phyloP scores from a whole-genome alignment of 192 early-diverging fungal genomes.

The Backusella tarrabulga region DNA sequence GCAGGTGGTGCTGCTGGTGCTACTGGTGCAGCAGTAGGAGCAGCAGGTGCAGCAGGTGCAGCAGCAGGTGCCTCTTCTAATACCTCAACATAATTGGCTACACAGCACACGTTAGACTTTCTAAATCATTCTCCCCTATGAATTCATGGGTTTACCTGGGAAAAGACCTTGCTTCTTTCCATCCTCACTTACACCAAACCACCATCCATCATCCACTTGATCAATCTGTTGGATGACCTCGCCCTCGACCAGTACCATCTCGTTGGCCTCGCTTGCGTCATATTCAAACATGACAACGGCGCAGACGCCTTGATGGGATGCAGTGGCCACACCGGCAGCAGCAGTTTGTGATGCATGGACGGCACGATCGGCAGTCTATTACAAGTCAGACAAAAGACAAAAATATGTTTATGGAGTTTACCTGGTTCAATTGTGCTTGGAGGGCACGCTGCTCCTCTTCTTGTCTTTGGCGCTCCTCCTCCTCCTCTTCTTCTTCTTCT shows the following conservation, averaged over 20 bases:
- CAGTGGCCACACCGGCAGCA: constrained; percentile 16
- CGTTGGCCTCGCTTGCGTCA: constrained; percentile 78
- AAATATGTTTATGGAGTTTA: neutral
- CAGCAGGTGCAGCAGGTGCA: constrained; percentile 19
- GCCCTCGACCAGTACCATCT: constrained; percentile 81
- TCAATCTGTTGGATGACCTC: constrained; percentile 79
- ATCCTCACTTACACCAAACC: constrained; percentile 79
- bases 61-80: constrained; percentile 26
- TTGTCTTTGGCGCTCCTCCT: constrained; percentile 23
- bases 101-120: too few relatives aligned
- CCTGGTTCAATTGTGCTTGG: constrained; percentile 18
- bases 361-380: constrained; percentile 15
- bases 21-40: constrained; percentile 17
- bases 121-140: too few relatives aligned
- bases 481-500: constrained; percentile 32
- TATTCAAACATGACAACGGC: constrained; percentile 79
- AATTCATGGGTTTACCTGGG: constrained; percentile 49
- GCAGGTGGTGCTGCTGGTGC: constrained; percentile 27
- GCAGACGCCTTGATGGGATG: constrained; percentile 31
- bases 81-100: constrained; percentile 41
- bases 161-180: constrained; percentile 78
- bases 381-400: neutral
- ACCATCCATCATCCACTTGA: constrained; percentile 90
- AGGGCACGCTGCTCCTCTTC: constrained; percentile 21
- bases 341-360: constrained; percentile 26